Base-by-base conservation (phyloP, 2,329 filamentous ascomycete genomes). In the Neurospora sp. region DNA sequence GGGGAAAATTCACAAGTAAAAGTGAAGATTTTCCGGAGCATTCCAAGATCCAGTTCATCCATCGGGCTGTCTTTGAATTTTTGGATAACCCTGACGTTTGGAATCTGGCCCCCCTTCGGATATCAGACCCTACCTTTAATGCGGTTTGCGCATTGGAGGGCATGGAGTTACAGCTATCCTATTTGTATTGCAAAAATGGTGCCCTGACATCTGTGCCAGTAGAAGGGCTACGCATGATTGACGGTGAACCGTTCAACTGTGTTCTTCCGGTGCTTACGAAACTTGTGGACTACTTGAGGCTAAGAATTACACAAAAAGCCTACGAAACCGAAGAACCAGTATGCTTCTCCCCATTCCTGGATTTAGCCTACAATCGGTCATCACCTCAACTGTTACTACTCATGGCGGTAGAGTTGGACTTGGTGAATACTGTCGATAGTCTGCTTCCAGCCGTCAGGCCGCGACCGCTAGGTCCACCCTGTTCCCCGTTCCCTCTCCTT, bases 61-160 rank as follows among this genome's bases (percentile, higher is more conserved):
- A 72, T 28, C 68, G 70, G 23, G 19, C 69, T 4, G 68, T 71
- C 6, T 65, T 72, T 11, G 72, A 73, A 36, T 73, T 72, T 40
- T 39, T 73, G 10, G 12, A 69, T 3, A 17, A 67, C 36, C 12
- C 52, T 0, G 4, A 15, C 1, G 28, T 62, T 0, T 73, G 70
- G 70, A 8, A 69, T 1, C 23, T 71, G 1, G 68, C 11, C 4
- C 46, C 46, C 23, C 23, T 57, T 1, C 46, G 12, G 23, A 57
- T 57, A 57, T 33, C 23, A 33, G 46, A 57, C 3, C 23, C 23
- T 33, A 17, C 19, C 46, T 57, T 57, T 1, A 28, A 1, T 57
- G 19, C 1, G 23, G 46, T 12, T 28, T 57, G 19, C 23, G 46
- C 23, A 17, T 3, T 57, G 8, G 6, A 2, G 46, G 23, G 46